A percentile compares a stretch with the other conserved stretches of the same genome.
phyloP scores from a whole-genome alignment of 345 rosid species.

The Salix koriyanagi region DNA sequence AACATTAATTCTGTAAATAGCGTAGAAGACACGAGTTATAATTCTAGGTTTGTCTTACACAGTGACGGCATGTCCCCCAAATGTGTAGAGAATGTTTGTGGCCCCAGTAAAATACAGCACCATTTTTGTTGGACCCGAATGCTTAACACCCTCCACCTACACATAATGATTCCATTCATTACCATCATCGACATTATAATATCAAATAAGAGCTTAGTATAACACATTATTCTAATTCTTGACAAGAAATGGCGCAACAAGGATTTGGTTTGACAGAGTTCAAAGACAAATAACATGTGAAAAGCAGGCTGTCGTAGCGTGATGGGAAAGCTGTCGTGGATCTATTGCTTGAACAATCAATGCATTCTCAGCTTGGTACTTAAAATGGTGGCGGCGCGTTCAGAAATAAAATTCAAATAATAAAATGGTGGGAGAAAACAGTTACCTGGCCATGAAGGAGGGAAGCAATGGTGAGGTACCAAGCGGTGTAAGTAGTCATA shows the following conservation, averaged over 20 bases:
- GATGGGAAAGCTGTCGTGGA: background rate
- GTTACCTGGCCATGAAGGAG: slow-evolving; percentile 91
- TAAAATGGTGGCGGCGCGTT: background rate
- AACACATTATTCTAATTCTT: background rate
- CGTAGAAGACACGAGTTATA: slow-evolving; percentile 30
- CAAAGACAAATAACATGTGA: slow-evolving; percentile 10
- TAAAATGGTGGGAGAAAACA: background rate
- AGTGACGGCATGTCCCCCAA: slow-evolving; percentile 98
- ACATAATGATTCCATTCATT: background rate
- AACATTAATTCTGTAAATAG: slow-evolving; percentile 23
- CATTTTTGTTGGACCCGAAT: slow-evolving; percentile 85
- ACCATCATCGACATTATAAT: background rate
- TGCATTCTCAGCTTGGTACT: background rate
- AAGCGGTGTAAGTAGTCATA: slow-evolving; percentile 98
- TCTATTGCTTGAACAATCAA: background rate
- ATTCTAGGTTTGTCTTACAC: slow-evolving; percentile 54
- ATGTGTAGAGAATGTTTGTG: slow-evolving; percentile 99
- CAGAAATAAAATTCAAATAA: background rate
- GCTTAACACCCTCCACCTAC: slow-evolving; percentile 85
- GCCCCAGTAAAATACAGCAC: slow-evolving; percentile 97
- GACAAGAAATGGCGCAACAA: slow-evolving; percentile 25
- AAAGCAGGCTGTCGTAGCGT: slow-evolving; percentile 6
- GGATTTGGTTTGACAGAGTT: slow-evolving; percentile 24
- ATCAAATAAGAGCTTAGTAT: background rate
- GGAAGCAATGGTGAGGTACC: slow-evolving; percentile 95